These are phyloP conservation scores for Boletus vermiculosoides DNA, from an alignment of 768 basidiomycete genomes.

Conservation along the genomic window DNA sequence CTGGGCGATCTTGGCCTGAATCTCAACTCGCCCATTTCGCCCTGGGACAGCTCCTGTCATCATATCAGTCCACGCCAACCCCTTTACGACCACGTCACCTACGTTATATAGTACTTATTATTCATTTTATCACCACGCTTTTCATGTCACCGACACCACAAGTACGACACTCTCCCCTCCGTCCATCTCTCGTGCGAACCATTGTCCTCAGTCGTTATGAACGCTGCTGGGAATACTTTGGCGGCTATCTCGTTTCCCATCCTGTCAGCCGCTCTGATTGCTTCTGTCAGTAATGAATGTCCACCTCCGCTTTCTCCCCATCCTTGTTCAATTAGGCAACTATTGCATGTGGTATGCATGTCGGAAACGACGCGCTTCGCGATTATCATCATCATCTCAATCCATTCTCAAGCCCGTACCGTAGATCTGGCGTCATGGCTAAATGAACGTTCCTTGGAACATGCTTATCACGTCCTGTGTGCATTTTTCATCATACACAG, in stretches of 20 bases:
- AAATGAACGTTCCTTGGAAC: slow-evolving; percentile 15
- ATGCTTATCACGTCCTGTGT: slow-evolving; percentile 12
- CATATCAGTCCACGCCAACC: slow-evolving; percentile 5
- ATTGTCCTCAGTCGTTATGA: too few species aligned
- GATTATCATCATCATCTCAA: slow-evolving; percentile 16
- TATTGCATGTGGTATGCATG: slow-evolving; percentile 1
- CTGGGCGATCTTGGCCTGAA: slow-evolving; percentile 18
- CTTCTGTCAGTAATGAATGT: slow-evolving; percentile 8
- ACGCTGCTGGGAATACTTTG: slow-evolving; percentile 18
- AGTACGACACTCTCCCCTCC: neutral
- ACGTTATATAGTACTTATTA: slow-evolving; percentile 13
- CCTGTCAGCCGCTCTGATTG: slow-evolving; percentile 4
- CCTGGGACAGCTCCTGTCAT: slow-evolving; percentile 28
- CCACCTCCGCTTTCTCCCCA: slow-evolving; percentile 10
- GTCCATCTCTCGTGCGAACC: neutral
- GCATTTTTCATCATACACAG: slow-evolving; percentile 14
- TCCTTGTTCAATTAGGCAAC: slow-evolving; percentile 15
- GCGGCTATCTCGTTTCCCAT: slow-evolving; percentile 15
- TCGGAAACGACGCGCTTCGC: slow-evolving; percentile 15
- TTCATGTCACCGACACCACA: slow-evolving; percentile 9
- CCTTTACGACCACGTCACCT: slow-evolving; percentile 16
- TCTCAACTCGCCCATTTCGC: slow-evolving; percentile 6
- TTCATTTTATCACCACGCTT: slow-evolving; percentile 19
- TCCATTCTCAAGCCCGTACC: slow-evolving; percentile 17
- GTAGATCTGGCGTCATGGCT: slow-evolving; percentile 17